A percentile compares a stretch with the other conserved stretches of the same genome.
Evolutionary conservation across 2,329 filamentous ascomycete species (phyloP).

Genomic region (Fusarium floridanum): DNA sequence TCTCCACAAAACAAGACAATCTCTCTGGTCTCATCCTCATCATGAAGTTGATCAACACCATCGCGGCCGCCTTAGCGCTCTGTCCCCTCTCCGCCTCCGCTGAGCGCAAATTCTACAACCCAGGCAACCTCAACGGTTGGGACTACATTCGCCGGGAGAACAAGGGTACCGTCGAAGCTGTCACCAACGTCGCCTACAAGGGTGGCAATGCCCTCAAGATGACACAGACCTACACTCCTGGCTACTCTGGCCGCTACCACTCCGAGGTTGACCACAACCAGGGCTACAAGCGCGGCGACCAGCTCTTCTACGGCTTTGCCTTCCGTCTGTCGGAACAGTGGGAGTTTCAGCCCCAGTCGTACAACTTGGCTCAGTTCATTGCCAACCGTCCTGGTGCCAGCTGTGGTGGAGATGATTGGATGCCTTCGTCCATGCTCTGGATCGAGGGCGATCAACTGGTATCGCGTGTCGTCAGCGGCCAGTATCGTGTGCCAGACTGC

Average conservation of each 20-base stretch:
- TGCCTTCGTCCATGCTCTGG: slow-evolving; percentile 64
- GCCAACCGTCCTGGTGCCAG: slow-evolving; percentile 59
- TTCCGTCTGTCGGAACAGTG: slow-evolving; percentile 62
- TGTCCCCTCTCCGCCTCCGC: slow-evolving; percentile 45
- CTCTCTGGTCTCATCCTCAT: background rate
- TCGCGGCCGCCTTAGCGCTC: slow-evolving; percentile 35
- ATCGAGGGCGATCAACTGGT: slow-evolving; percentile 58
- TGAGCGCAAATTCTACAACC: slow-evolving; percentile 57
- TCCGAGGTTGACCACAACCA: slow-evolving; percentile 60
- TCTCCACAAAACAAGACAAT: background rate
- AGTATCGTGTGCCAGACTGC: slow-evolving; percentile 46
- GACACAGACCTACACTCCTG: slow-evolving; percentile 58
- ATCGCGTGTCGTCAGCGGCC: slow-evolving; percentile 53
- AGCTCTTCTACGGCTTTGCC: slow-evolving; percentile 63
- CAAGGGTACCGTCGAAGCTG: slow-evolving; percentile 57
- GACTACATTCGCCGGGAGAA: slow-evolving; percentile 55
- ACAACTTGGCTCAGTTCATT: slow-evolving; percentile 66
- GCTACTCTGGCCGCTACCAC: slow-evolving; percentile 61
- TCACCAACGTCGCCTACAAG: slow-evolving; percentile 56
- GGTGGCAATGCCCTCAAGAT: slow-evolving; percentile 58
- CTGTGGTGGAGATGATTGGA: slow-evolving; percentile 59
- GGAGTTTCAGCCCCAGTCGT: slow-evolving; percentile 60
- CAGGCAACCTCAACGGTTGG: slow-evolving; percentile 58
- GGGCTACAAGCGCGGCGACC: slow-evolving; percentile 60
- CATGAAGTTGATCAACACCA: background rate